A percentile compares a stretch with the other conserved stretches of the same genome.
These are phyloP conservation scores for Phytophthora meadii DNA, from an alignment of 352 stramenopile genomes.

Conservation along the genomic window DNA sequence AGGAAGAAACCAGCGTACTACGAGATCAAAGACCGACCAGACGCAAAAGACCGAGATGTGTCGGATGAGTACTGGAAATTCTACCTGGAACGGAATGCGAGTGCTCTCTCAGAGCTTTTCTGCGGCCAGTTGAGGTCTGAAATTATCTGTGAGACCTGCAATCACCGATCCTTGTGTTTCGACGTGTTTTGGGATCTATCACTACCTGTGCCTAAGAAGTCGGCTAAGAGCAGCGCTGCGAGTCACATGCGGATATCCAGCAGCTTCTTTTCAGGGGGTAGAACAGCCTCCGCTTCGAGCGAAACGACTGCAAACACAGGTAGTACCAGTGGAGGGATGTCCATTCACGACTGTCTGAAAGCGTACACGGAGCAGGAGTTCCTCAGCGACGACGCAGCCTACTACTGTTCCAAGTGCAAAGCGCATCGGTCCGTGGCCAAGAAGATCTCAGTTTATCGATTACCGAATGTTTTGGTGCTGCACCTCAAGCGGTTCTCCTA, in stretches of 20 bases:
- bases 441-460: slow-evolving; percentile 79
- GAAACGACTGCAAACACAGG: slow-evolving; percentile 9
- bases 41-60: slow-evolving; percentile 63
- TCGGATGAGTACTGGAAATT: slow-evolving; percentile 90
- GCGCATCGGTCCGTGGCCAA: slow-evolving; percentile 72
- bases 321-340: slow-evolving; percentile 28
- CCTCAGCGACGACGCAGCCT: slow-evolving; percentile 68
- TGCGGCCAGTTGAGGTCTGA: slow-evolving; percentile 83
- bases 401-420: slow-evolving; percentile 82
- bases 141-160: slow-evolving; percentile 79
- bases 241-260: slow-evolving; percentile 43
- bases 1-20: slow-evolving; percentile 76
- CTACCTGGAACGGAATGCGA: slow-evolving; percentile 73
- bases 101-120: slow-evolving; percentile 79
- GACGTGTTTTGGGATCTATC: slow-evolving; percentile 90
- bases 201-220: slow-evolving; percentile 72
- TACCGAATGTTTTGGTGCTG: slow-evolving; percentile 86
- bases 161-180: slow-evolving; percentile 77
- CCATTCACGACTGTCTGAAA: slow-evolving; percentile 73
- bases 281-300: slow-evolving; percentile 20
- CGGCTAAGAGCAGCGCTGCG: slow-evolving; percentile 42
- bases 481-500: slow-evolving; percentile 92
- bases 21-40: slow-evolving; percentile 69
- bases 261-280: slow-evolving; percentile 42
- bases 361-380: slow-evolving; percentile 78